These are phyloP conservation scores for Verticillium nubilum DNA, from an alignment of 2,329 filamentous ascomycete genomes.

Conservation along the genomic window DNA sequence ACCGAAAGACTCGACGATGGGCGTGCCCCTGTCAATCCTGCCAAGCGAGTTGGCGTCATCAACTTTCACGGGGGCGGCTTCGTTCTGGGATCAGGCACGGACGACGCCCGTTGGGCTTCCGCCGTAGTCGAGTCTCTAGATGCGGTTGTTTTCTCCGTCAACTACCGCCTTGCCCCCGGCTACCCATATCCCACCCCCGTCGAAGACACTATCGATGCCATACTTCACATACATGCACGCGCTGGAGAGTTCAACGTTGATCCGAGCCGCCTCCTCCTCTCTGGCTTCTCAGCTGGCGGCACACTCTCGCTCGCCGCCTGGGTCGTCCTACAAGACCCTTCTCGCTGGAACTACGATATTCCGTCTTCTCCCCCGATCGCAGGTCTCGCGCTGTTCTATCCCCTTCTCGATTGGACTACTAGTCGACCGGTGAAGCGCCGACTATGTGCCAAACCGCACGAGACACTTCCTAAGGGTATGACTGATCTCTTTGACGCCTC, in stretches of 20 bases:
- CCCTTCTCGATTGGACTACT: slow-evolving; percentile 55
- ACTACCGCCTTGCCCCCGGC: slow-evolving; percentile 63
- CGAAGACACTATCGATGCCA: slow-evolving; percentile 59
- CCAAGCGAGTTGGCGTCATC: slow-evolving; percentile 47
- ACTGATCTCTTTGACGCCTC: slow-evolving; percentile 59
- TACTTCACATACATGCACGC: slow-evolving; percentile 54
- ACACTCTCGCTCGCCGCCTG: slow-evolving; percentile 46
- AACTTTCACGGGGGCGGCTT: slow-evolving; percentile 66
- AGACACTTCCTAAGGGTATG: slow-evolving; percentile 50
- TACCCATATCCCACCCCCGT: slow-evolving; percentile 59
- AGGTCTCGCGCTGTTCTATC: slow-evolving; percentile 56
- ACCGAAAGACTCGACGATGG: slow-evolving; percentile 5
- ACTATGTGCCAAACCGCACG: slow-evolving; percentile 48
- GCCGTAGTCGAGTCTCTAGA: slow-evolving; percentile 45
- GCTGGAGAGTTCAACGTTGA: slow-evolving; percentile 55
- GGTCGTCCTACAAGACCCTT: slow-evolving; percentile 38
- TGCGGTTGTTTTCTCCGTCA: slow-evolving; percentile 57
- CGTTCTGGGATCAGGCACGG: slow-evolving; percentile 55
- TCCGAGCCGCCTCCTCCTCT: slow-evolving; percentile 48
- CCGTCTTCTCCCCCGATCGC: slow-evolving; percentile 32
- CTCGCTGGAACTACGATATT: slow-evolving; percentile 29
- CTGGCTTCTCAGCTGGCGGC: slow-evolving; percentile 60
- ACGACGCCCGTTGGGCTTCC: slow-evolving; percentile 57
- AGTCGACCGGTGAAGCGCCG: slow-evolving; percentile 49
- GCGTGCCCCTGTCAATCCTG: slow-evolving; percentile 16